Conservation (phyloP, 768 basidiomycete genomes). For the Pleurotus pulmonarius region DNA sequence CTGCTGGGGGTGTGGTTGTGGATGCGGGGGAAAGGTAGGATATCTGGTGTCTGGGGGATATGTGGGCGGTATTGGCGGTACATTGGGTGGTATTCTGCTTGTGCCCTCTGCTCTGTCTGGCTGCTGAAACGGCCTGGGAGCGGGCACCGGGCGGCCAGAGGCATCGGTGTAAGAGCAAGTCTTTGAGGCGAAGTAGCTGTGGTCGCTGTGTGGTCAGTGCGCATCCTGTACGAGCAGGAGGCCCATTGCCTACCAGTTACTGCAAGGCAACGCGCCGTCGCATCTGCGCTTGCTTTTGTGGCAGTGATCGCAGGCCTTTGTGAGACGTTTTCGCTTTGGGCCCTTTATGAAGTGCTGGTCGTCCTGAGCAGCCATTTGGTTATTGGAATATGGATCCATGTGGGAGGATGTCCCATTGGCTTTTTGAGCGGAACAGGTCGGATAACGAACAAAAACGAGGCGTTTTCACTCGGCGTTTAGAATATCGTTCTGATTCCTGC, state of each 20-base stretch:
- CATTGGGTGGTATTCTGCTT: conserved; percentile 12
- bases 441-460: conserved; percentile 10
- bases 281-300: conserved; percentile 84
- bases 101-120: conserved; percentile 32
- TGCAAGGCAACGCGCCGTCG: conserved; percentile 77
- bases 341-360: conserved; percentile 38
- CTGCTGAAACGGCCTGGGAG: conserved; percentile 46
- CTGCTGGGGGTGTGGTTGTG: background rate
- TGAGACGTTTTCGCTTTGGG: conserved; percentile 52
- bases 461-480: conserved; percentile 9
- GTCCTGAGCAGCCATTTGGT: conserved; percentile 18
- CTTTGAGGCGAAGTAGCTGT: conserved; percentile 78
- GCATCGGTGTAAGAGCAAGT: conserved; percentile 79
- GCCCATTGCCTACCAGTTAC: conserved; percentile 58
- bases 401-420: conserved; percentile 4
- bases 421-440: conserved; percentile 7
- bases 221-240: too few relatives aligned
- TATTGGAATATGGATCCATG: background rate
- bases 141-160: conserved; percentile 75
- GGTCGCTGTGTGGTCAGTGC: too few relatives aligned
- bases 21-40: conserved; percentile 1
- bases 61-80: conserved; percentile 7
- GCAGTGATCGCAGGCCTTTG: conserved; percentile 77
- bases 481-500: conserved; percentile 2
- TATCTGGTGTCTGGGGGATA: conserved; percentile 10